Percentiles rank a stretch among this genome's conserved stretches.
phyloP scores from a whole-genome alignment of 345 rosid species.

The Sisymbrium irio region DNA sequence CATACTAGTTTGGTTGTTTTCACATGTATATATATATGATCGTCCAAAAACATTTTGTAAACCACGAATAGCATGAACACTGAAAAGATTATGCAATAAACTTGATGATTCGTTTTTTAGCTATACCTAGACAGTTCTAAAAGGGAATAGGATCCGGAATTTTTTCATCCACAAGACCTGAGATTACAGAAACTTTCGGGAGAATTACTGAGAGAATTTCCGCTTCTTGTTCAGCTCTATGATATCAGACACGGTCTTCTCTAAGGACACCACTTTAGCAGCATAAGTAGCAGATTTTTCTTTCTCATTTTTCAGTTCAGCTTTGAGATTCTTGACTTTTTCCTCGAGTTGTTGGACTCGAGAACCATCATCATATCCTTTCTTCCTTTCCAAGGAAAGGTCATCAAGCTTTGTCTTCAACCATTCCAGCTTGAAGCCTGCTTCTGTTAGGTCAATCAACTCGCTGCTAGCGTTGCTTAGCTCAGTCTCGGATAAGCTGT shows the following conservation, averaged over 20 bases:
- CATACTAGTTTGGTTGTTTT: too few relatives aligned
- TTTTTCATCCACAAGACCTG: too few relatives aligned
- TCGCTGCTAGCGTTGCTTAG: neutral
- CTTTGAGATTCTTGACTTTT: conserved; percentile 1
- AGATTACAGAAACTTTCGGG: too few relatives aligned
- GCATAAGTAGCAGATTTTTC: neutral
- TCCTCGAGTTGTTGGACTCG: neutral
- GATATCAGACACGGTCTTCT: neutral
- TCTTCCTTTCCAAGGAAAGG: neutral
- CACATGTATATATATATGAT: too few relatives aligned
- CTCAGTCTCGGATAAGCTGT: neutral
- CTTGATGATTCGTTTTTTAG: too few relatives aligned
- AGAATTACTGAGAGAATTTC: too few relatives aligned
- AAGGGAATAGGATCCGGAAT: too few relatives aligned
- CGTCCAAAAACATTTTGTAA: too few relatives aligned
- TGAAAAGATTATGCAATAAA: too few relatives aligned
- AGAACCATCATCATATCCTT: neutral
- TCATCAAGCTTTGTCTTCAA: neutral
- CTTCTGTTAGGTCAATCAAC: neutral
- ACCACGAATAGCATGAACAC: neutral
- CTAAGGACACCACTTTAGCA: neutral
- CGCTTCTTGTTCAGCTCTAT: neutral
- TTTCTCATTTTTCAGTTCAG: neutral
- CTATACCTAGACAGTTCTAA: too few relatives aligned
- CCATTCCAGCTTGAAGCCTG: conserved; percentile 6